Evolutionary conservation across 768 basidiomycete genomes (phyloP).

Genomic region (Boletus coccyginus): DNA sequence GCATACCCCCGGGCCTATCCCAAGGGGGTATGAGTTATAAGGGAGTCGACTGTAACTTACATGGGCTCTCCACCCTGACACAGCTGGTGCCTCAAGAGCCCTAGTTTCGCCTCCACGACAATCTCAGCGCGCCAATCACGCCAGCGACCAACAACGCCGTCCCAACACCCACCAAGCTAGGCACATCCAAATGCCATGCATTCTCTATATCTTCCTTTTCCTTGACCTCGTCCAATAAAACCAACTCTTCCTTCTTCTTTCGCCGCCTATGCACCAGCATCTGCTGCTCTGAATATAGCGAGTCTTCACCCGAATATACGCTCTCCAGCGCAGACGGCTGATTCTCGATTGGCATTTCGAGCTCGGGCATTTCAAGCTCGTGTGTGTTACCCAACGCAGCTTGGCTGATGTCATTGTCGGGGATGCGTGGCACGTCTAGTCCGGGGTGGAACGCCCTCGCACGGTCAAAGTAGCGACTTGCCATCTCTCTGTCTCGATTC

Average conservation of each 20-base stretch:
- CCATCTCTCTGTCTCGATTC: conserved; percentile 71
- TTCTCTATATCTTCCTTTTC: conserved; percentile 57
- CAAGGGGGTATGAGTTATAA: too few relatives aligned
- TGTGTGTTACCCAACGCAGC: conserved; percentile 30
- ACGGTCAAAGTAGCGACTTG: conserved; percentile 69
- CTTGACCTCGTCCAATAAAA: conserved; percentile 44
- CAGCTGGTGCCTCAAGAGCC: conserved; percentile 40
- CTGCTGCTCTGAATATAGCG: conserved; percentile 29
- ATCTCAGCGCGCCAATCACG: conserved; percentile 73
- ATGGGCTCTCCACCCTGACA: neutral
- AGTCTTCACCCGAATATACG: conserved; percentile 28
- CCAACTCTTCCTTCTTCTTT: conserved; percentile 55
- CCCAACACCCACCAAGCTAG: conserved; percentile 79
- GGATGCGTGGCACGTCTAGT: conserved; percentile 68
- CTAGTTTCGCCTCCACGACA: conserved; percentile 65
- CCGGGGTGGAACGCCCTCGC: conserved; percentile 57
- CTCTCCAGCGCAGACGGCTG: conserved; percentile 27
- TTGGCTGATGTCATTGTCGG: conserved; percentile 39
- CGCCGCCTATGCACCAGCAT: conserved; percentile 44
- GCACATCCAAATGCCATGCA: conserved; percentile 79
- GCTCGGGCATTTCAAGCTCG: conserved; percentile 63
- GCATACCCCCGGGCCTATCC: too few relatives aligned
- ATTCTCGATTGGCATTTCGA: conserved; percentile 57
- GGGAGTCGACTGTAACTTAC: too few relatives aligned
- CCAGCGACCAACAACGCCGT: conserved; percentile 78